Base-by-base conservation (phyloP, 805 yeast species). In the Kluyveromyces siamensis region DNA sequence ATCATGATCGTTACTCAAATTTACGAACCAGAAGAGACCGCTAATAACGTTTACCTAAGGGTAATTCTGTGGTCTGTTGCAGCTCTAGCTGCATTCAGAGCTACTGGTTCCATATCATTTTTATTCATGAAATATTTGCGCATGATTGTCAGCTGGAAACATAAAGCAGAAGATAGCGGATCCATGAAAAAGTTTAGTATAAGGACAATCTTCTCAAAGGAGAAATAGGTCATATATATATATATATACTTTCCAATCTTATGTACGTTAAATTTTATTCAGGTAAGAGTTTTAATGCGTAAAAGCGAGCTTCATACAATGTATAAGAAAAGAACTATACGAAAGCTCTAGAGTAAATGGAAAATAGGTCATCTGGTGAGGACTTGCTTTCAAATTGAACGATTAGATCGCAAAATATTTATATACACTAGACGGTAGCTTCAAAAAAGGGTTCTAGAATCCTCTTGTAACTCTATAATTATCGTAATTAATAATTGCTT, bases 11-110 rank as follows among this genome's bases (percentile, higher is more conserved):
- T 93, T 67, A 78, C 90, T 14, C 95, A 91, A 66, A 83, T 89
- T 17, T 90, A 83, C 60, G 71, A 75, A 8, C 77, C 90, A 2
- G 82, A 81, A 46, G 77, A 84, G 39, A 77, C 83, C 25, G 70
- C 73, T 42, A 73, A 79, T 18, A 90, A 93, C 71, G 77, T 77
- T 48, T 93, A 93, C 63, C 71, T 91, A 58, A 82, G 83, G 27
- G 81, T 88, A 61, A 87, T 93, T 57, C 72, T 93, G 51, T 90
- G 97, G 97, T 76, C 91, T 9, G 97, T 91, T 48, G 96, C 96
- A 1, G 82, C 77, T 0, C 73, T 93, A 57, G 84, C 98, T 0
- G 69, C 80, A 6, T 77, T 89, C 66, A 79, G 98, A 68, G 96
- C 90, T 1, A 48, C 76, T 27, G 99, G 98, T 1, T 87, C 97